Conservation (phyloP, 2,329 filamentous ascomycete species). For the Botryosphaeria dothidea region DNA sequence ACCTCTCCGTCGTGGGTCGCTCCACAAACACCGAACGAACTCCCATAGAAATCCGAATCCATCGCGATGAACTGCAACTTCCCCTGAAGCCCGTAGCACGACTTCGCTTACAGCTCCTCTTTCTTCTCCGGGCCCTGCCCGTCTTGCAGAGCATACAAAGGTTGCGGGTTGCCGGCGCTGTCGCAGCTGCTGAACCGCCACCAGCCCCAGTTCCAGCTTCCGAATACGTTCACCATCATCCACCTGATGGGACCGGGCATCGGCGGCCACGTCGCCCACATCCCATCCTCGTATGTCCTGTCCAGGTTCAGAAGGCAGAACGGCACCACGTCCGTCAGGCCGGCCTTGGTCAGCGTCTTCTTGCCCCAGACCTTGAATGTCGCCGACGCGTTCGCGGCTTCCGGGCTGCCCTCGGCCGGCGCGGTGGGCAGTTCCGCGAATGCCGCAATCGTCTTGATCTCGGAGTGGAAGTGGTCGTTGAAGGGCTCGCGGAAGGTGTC, state of each 20-base stretch:
- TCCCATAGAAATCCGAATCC: slow-evolving; percentile 13
- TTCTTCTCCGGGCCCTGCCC: slow-evolving; percentile 1
- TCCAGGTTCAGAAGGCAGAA: slow-evolving; percentile 68
- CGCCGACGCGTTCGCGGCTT: slow-evolving; percentile 47
- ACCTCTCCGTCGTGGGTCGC: neutral
- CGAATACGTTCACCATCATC: slow-evolving; percentile 60
- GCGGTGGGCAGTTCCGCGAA: slow-evolving; percentile 52
- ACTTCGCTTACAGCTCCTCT: neutral
- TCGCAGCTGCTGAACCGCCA: slow-evolving; percentile 69
- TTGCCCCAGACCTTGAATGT: slow-evolving; percentile 65
- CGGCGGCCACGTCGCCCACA: slow-evolving; percentile 65
- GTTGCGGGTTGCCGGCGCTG: slow-evolving; percentile 52
- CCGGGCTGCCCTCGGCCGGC: slow-evolving; percentile 47
- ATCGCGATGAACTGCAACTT: neutral
- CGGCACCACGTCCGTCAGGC: slow-evolving; percentile 60
- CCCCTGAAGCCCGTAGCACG: neutral
- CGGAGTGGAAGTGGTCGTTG: slow-evolving; percentile 34
- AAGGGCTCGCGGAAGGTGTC: slow-evolving; percentile 30
- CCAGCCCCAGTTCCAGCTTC: slow-evolving; percentile 57
- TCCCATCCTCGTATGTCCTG: slow-evolving; percentile 57
- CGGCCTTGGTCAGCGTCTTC: slow-evolving; percentile 63
- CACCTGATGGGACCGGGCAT: slow-evolving; percentile 63
- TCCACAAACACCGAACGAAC: slow-evolving; percentile 16
- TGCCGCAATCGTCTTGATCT: slow-evolving; percentile 34
- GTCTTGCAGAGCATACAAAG: slow-evolving; percentile 50